phyloP scores from a whole-genome alignment of 352 stramenopile genomes.

The Pythium phragmiticola region DNA sequence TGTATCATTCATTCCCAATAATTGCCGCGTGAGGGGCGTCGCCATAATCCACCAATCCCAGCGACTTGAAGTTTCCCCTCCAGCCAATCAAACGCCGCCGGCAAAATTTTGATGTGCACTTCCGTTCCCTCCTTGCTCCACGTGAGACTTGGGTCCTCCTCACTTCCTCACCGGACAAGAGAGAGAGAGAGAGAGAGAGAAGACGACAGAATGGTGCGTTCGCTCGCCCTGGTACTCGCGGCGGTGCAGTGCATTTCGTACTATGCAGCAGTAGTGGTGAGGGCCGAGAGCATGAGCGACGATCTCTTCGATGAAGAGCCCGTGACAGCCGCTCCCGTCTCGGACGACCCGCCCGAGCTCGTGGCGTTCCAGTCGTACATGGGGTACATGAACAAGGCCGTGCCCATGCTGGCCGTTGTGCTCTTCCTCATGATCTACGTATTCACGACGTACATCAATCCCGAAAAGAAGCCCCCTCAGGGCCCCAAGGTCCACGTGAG shows the following conservation, averaged over 20 bases:
- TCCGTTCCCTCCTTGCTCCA: not conserved
- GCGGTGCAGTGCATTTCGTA: conserved; percentile 4
- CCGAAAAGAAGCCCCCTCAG: conserved; percentile 14
- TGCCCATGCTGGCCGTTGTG: conserved; percentile 16
- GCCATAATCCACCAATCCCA: conserved; percentile 10
- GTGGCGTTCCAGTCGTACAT: conserved; percentile 24
- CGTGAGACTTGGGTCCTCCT: not conserved
- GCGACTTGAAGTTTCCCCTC: conserved; percentile 15
- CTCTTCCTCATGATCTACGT: conserved; percentile 26
- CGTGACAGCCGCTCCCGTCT: too few relatives aligned
- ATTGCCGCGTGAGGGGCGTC: too few relatives aligned
- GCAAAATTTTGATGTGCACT: conserved; percentile 16
- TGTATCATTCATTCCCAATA: too few relatives aligned
- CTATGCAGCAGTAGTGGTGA: not conserved
- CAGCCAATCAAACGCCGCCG: conserved; percentile 8
- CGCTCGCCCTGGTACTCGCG: not conserved
- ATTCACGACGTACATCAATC: conserved; percentile 13
- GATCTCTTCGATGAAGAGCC: conserved; percentile 3
- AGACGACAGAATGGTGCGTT: not conserved
- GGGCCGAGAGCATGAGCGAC: not conserved
- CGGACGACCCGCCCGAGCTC: not conserved
- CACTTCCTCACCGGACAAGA: not conserved
- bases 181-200: not conserved
- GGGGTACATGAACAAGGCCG: conserved; percentile 28
- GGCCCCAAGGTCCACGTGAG: conserved; percentile 48